Base-by-base conservation (phyloP, 352 stramenopile genomes). In the Thraustotheca clavata region DNA sequence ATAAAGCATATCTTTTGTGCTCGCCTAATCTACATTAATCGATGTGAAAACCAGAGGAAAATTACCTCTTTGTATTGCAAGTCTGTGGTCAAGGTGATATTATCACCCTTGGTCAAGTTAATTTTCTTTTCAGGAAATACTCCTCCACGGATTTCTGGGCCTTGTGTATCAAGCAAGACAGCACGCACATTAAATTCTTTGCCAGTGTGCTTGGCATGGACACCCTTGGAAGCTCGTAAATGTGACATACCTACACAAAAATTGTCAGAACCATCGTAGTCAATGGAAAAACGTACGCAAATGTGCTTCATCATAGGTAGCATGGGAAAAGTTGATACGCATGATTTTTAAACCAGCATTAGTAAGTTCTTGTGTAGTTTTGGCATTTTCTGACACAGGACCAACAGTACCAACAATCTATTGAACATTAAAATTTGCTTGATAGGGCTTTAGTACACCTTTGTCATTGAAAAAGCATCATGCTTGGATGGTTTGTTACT, bases 311-410 rank as follows among this genome's bases (percentile, higher is more conserved):
- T 94, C 83, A 61, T 88, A 83, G 66, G 94, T 89, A 41, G 89
- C 89, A 70, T 98, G 94, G n/a, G 88, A 97, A 67, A 98, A 98
- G 80, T 98, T 98, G 57, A 98, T 87, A 69, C 94, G 83, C 71
- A 95, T 94, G 62, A 97, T 93, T 68, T 89, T 81, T 71, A 98
- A 77, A 0, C 93, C 93, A 50, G 95, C 83, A 61, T 86, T 62
- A 66, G 91, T 80, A 32, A 98, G 74, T 49, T 83, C 75, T 69
- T 96, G 83, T 49, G 79, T 75, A 74, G 88, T 93, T 43, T 87
- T 76, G 0, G 76, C 52, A 47, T 75, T 71, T 67, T 93, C 81
- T 9, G 85, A 93, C 49, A 86, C 79, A 20, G 94, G 94, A 12
- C 94, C 94, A 46, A 98, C 87, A 24, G 94, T 98, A 66, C 78